phyloP scores from a whole-genome alignment of 805 yeast genomes.

The Myxozyma sirexii region DNA sequence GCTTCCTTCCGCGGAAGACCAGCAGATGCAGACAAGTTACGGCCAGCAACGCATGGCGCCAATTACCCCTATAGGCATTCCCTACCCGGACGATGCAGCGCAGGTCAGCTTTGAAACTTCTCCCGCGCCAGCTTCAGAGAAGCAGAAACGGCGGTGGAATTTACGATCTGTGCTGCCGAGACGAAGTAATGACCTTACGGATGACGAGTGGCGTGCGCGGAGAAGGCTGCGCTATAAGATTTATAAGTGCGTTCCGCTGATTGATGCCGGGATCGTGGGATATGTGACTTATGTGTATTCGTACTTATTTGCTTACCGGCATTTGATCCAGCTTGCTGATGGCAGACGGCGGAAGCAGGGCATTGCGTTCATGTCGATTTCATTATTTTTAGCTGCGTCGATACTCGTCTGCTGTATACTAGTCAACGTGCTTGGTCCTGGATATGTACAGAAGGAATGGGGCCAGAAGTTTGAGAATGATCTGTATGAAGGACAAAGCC shows the following conservation, averaged over 20 bases:
- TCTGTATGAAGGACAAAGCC: background rate
- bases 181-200: background rate
- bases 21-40: background rate
- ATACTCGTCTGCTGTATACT: slow-evolving; percentile 50
- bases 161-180: background rate
- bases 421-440: slow-evolving; percentile 60
- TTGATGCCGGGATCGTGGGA: slow-evolving; percentile 39
- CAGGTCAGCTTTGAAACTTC: background rate
- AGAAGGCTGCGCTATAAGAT: slow-evolving; percentile 18
- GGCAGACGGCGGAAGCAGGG: slow-evolving; percentile 43
- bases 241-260: slow-evolving; percentile 23
- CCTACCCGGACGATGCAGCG: background rate
- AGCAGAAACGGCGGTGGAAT: background rate
- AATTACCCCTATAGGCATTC: background rate
- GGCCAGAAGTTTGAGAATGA: slow-evolving; percentile 39
- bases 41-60: background rate
- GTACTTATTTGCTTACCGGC: slow-evolving; percentile 51
- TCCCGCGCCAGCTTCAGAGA: background rate
- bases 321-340: slow-evolving; percentile 36
- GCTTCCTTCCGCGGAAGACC: background rate
- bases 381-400: slow-evolving; percentile 37
- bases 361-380: slow-evolving; percentile 45
- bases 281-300: slow-evolving; percentile 51
- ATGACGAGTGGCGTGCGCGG: slow-evolving; percentile 19
- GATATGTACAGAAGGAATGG: slow-evolving; percentile 48